Percentiles rank a stretch among this genome's conserved stretches.
Evolutionary conservation across 2,329 filamentous ascomycete species (phyloP).

Genomic region (Diplodia mutila): DNA sequence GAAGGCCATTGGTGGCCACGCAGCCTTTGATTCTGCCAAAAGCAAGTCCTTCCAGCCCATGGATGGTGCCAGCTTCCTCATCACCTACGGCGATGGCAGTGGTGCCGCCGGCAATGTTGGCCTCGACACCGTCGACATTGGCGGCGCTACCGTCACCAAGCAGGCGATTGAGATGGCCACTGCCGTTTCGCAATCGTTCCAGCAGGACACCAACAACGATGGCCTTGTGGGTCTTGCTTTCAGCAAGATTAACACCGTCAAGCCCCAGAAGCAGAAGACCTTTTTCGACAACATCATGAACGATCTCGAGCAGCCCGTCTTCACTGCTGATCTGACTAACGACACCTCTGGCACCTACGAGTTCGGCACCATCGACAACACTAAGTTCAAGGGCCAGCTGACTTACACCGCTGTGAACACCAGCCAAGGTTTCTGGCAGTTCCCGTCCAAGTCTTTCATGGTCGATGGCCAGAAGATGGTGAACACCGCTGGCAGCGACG

Average conservation of each 20-base stretch:
- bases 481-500: conserved; percentile 53
- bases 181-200: conserved; percentile 61
- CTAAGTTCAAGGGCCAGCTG: conserved; percentile 66
- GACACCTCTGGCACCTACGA: conserved; percentile 68
- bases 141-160: conserved; percentile 62
- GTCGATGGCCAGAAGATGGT: conserved; percentile 60
- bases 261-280: conserved; percentile 66
- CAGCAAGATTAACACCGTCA: conserved; percentile 45
- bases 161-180: conserved; percentile 73
- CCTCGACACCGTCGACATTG: conserved; percentile 69
- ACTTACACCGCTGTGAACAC: conserved; percentile 65
- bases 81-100: conserved; percentile 71
- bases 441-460: conserved; percentile 60
- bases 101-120: conserved; percentile 67
- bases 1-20: conserved; percentile 54
- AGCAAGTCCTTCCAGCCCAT: conserved; percentile 56
- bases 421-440: conserved; percentile 70
- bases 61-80: conserved; percentile 60
- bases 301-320: conserved; percentile 66
- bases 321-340: conserved; percentile 70
- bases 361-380: conserved; percentile 70
- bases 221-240: conserved; percentile 62
- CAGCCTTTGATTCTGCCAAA: conserved; percentile 58
- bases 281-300: conserved; percentile 73
- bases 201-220: conserved; percentile 63